Percentiles rank a stretch among this genome's conserved stretches.
These are phyloP conservation scores for Verticillium dahliae DNA, from an alignment of 2,329 filamentous ascomycete genomes.

Conservation along the genomic window DNA sequence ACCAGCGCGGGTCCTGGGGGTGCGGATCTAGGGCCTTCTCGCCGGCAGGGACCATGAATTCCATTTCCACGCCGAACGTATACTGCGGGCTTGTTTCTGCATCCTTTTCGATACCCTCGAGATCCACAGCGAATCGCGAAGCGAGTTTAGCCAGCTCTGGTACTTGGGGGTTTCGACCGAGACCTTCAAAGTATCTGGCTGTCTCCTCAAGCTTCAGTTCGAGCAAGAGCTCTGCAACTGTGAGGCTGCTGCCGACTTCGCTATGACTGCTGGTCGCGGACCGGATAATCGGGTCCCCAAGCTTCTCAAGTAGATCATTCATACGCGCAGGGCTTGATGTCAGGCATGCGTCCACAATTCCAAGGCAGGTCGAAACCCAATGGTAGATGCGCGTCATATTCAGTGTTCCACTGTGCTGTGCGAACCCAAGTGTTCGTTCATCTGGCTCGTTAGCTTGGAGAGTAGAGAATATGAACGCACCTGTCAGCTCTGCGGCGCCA, in stretches of 20 bases:
- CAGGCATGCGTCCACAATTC: background rate
- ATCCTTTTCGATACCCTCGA: background rate
- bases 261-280: background rate
- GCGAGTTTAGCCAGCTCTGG: constrained; percentile 1
- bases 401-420: constrained; percentile 6
- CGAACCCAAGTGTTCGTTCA: background rate
- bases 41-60: constrained; percentile 3
- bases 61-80: constrained; percentile 8
- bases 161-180: background rate
- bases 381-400: background rate
- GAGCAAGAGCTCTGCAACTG: background rate
- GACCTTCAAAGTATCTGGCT: background rate
- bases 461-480: constrained; percentile 3
- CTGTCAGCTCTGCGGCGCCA: background rate
- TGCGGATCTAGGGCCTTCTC: background rate
- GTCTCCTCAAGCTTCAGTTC: background rate
- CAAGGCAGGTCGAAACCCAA: constrained; percentile 5
- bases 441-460: background rate
- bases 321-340: background rate
- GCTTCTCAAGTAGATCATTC: background rate
- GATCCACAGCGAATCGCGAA: background rate
- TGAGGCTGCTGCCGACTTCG: background rate
- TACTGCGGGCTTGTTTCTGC: background rate
- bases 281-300: background rate
- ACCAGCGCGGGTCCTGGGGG: constrained; percentile 2